A percentile compares a stretch with the other conserved stretches of the same genome.
Conservation (phyloP, 2,329 filamentous ascomycete genomes). For the Pyrenochaeta sp. region DNA sequence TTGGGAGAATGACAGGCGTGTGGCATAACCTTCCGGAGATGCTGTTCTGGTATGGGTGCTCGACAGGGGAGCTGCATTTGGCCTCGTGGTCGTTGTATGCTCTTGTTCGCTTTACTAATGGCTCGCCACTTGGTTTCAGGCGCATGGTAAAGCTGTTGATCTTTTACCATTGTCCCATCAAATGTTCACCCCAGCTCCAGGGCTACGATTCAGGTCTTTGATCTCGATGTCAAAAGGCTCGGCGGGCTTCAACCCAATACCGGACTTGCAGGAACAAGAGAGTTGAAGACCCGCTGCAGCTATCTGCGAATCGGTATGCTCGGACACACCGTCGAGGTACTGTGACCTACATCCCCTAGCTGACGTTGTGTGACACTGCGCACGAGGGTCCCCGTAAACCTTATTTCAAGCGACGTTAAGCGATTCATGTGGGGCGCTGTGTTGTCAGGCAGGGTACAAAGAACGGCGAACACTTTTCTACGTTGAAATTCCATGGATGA, state of each 20-base stretch:
- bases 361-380: not conserved
- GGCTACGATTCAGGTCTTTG: not conserved
- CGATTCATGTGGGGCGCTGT: not conserved
- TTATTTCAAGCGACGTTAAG: constrained; percentile 2
- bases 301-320: not conserved
- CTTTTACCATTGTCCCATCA: not conserved
- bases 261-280: not conserved
- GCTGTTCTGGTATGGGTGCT: not conserved
- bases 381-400: not conserved
- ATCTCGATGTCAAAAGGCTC: no score
- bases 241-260: no score
- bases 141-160: not conserved
- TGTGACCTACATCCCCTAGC: not conserved
- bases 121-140: constrained; percentile 1
- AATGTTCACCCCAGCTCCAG: not conserved
- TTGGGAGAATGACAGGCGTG: not conserved
- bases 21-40: not conserved
- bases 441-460: not conserved
- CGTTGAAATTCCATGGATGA: no score
- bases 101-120: not conserved
- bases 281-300: not conserved
- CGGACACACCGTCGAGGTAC: no score
- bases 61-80: not conserved
- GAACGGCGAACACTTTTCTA: no score
- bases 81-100: not conserved